These are phyloP conservation scores for Volvox africanus DNA, from an alignment of 139 green algal genomes.

Conservation along the genomic window DNA sequence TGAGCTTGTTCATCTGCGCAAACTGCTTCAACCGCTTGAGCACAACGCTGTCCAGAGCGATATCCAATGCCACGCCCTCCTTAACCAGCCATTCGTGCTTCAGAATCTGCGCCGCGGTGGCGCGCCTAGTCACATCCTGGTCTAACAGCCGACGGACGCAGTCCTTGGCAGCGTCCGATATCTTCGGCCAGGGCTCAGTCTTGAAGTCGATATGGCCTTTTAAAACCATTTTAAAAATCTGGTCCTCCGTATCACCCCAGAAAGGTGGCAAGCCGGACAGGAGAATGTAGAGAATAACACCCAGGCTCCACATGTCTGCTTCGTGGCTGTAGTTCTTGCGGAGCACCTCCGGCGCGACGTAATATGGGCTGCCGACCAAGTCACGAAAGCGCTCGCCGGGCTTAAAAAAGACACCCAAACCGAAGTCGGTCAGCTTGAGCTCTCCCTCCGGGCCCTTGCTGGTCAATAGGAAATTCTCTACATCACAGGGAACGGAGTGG, in stretches of 20 bases:
- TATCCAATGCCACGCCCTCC: constrained; percentile 67
- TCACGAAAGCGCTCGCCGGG: constrained; percentile 87
- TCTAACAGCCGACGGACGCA: constrained; percentile 84
- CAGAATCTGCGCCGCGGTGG: constrained; percentile 61
- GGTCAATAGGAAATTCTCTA: constrained; percentile 98
- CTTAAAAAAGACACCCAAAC: constrained; percentile 89
- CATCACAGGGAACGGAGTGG: no score
- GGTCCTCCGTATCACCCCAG: constrained; percentile 86
- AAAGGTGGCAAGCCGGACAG: constrained; percentile 91
- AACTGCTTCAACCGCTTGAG: constrained; percentile 83
- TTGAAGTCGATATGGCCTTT: constrained; percentile 85
- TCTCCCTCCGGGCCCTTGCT: constrained; percentile 69
- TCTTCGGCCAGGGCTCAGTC: constrained; percentile 84
- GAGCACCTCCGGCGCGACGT: constrained; percentile 84
- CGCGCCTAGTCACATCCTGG: constrained; percentile 50
- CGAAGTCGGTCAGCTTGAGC: constrained; percentile 90
- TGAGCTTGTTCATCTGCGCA: constrained; percentile 85
- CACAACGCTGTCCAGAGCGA: constrained; percentile 75
- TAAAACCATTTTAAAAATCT: constrained; percentile 80
- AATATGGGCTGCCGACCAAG: constrained; percentile 92
- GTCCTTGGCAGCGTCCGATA: constrained; percentile 84
- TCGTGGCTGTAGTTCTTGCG: constrained; percentile 79
- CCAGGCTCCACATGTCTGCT: constrained; percentile 90
- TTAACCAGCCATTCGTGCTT: constrained; percentile 75
- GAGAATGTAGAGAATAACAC: constrained; percentile 94